Base-by-base conservation (phyloP, 1,284 basidiomycete species). In the Naganishia sp. region DNA sequence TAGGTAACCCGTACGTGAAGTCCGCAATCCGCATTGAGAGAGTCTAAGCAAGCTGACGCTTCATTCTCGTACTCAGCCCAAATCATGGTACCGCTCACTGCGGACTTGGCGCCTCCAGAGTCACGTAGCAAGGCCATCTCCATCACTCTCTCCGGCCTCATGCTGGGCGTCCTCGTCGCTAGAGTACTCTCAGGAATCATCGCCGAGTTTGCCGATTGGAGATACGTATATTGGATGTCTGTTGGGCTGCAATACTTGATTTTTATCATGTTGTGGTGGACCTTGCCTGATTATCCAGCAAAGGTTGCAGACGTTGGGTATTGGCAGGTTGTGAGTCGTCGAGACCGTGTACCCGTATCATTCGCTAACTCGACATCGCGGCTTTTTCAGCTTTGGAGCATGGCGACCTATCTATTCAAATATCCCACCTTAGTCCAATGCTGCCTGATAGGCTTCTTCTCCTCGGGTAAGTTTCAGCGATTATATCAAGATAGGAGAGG, bases 91-190 rank as follows among this genome's bases (percentile, higher is more conserved):
- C 87, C 88, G 0, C 83, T 88, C 55, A 85, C 86, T 6, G 87
- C 83, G 7, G 86, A 87, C 75, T 79, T 90, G 6, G 88, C 88
- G 0, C 84, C 86, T 3, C 83, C 85, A 3, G 81, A 86, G 55
- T 83, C 83, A 23, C 82, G 88, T 21, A 87, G 86, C 2, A 81
- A 84, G 16, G 84, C 87, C 0, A 81, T 90, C 64, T 85, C 87
- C 1, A 84, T 89, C 60, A 87, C 88, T 2, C 76, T 88, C 15
- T 84, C 86, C 0, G 89, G 88, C 0, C 79, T 90, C 23, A 82
- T 89, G 39, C 81, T 88, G 21, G 88, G 89, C n/a, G 78, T 90
- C 44, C 82, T 89, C n/a, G 77, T 85, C 16, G 88, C 87, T 0
- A 82, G 88, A 55, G 86, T 89, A 0, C 75, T 90, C 2, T 83